These are phyloP conservation scores for Cladophialophora yegresii DNA, from an alignment of 2,329 filamentous ascomycete genomes.

Conservation along the genomic window DNA sequence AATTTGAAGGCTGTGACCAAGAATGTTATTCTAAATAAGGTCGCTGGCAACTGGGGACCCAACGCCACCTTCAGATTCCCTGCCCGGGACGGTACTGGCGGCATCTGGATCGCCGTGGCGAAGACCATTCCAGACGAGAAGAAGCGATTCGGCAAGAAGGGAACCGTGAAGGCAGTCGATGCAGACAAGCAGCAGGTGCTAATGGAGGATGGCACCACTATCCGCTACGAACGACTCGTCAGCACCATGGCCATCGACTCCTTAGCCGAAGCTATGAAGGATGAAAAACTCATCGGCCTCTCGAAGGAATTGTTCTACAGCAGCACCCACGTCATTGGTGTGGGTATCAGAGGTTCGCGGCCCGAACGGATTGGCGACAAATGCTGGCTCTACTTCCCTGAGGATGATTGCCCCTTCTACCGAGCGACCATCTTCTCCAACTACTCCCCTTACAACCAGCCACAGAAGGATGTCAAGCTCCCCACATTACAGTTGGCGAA, in stretches of 20 bases:
- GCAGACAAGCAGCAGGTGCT: slow-evolving; percentile 80
- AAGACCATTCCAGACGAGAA: slow-evolving; percentile 91
- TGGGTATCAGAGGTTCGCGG: slow-evolving; percentile 86
- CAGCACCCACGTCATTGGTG: slow-evolving; percentile 93
- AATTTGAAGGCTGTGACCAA: slow-evolving; percentile 90
- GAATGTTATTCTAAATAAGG: slow-evolving; percentile 95
- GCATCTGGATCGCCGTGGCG: slow-evolving; percentile 98
- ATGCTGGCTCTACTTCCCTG: slow-evolving; percentile 99
- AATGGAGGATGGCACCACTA: slow-evolving; percentile 78
- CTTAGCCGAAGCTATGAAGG: slow-evolving; percentile 81
- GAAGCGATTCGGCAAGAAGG: slow-evolving; percentile 82
- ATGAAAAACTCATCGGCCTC: slow-evolving; percentile 77
- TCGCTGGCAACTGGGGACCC: slow-evolving; percentile 95
- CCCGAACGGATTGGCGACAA: slow-evolving; percentile 98
- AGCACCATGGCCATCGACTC: slow-evolving; percentile 95
- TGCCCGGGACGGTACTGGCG: slow-evolving; percentile 89
- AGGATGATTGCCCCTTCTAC: slow-evolving; percentile 99
- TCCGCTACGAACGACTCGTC: slow-evolving; percentile 89
- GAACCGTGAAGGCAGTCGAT: slow-evolving; percentile 82
- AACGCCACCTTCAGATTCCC: slow-evolving; percentile 99
- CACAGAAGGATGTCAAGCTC: slow-evolving; percentile 76
- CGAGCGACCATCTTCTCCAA: slow-evolving; percentile 99
- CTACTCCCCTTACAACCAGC: slow-evolving; percentile 99
- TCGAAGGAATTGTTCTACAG: slow-evolving; percentile 96
- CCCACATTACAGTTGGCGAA: slow-evolving; percentile 82